Percentiles rank a stretch among this genome's conserved stretches.
phyloP scores from a whole-genome alignment of 768 basidiomycete genomes.

The Suillus placidus region DNA sequence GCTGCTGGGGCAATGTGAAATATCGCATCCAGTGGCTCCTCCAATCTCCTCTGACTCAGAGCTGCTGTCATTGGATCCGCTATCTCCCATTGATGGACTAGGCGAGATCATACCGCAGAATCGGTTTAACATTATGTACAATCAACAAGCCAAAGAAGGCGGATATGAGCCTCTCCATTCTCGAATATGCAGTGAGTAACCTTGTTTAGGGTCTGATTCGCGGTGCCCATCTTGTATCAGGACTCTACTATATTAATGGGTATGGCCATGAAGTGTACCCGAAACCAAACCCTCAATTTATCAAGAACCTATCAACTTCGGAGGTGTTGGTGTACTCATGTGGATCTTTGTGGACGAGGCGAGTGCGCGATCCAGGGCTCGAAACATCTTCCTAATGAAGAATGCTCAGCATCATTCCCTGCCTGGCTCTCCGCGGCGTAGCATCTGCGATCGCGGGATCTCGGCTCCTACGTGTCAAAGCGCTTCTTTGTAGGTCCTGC shows the following conservation, averaged over 20 bases:
- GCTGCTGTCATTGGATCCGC: slow-evolving; percentile 38
- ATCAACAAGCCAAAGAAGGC: slow-evolving; percentile 49
- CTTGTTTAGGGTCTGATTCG: slow-evolving; percentile 16
- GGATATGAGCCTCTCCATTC: slow-evolving; percentile 59
- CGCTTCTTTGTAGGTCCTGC: slow-evolving; percentile 71
- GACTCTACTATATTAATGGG: slow-evolving; percentile 85
- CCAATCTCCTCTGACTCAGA: slow-evolving; percentile 30
- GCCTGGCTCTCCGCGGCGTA: slow-evolving; percentile 82
- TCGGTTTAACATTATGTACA: slow-evolving; percentile 68
- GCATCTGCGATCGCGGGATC: slow-evolving; percentile 79
- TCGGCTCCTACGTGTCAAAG: slow-evolving; percentile 69
- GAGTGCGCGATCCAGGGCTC: slow-evolving; percentile 16
- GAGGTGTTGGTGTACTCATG: slow-evolving; percentile 88
- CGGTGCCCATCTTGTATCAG: slow-evolving; percentile 37
- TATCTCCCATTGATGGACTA: slow-evolving; percentile 57
- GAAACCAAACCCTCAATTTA: slow-evolving; percentile 78
- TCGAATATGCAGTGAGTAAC: slow-evolving; percentile 60
- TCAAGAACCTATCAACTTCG: slow-evolving; percentile 59
- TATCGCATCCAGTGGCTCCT: slow-evolving; percentile 76
- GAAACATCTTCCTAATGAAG: slow-evolving; percentile 13
- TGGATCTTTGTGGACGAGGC: slow-evolving; percentile 95
- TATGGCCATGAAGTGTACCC: slow-evolving; percentile 94
- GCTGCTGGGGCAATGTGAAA: slow-evolving; percentile 91
- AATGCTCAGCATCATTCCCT: slow-evolving; percentile 77
- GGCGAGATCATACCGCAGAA: slow-evolving; percentile 45